Conservation (phyloP, 2,329 filamentous ascomycete species). For the Colletotrichum sp. region DNA sequence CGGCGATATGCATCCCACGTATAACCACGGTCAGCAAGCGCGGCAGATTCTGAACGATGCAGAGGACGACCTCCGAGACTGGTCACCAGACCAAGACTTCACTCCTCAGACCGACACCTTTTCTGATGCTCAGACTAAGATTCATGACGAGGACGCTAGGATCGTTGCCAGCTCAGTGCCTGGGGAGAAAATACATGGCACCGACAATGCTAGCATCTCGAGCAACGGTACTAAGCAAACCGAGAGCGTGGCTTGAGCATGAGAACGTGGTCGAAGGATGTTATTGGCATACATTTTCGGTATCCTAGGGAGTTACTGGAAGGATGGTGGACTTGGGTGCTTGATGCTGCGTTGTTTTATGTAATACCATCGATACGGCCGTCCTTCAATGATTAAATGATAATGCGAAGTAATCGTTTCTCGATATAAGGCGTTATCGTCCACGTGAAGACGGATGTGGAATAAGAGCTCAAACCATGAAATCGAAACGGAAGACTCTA, state of each 20-base stretch:
- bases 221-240: conserved; percentile 1
- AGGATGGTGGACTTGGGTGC: background rate
- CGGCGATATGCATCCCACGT: conserved; percentile 76
- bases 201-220: background rate
- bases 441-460: background rate
- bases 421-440: background rate
- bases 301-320: background rate
- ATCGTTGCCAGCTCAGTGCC: conserved; percentile 2
- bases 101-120: background rate
- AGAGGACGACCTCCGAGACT: conserved; percentile 84
- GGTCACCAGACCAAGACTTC: conserved; percentile 58
- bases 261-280: background rate
- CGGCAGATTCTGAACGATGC: conserved; percentile 91
- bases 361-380: conserved; percentile 10
- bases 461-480: background rate
- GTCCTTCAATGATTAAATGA: conserved; percentile 1
- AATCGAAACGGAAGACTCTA: background rate
- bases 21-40: conserved; percentile 69
- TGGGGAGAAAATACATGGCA: background rate
- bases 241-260: background rate
- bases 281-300: background rate
- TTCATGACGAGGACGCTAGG: conserved; percentile 7
- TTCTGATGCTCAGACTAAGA: conserved; percentile 1
- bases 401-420: background rate
- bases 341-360: background rate